A percentile compares a stretch with the other conserved stretches of the same genome.
phyloP scores from a whole-genome alignment of 108 stramenopile species.

The Aureococcus anophagefferens region DNA sequence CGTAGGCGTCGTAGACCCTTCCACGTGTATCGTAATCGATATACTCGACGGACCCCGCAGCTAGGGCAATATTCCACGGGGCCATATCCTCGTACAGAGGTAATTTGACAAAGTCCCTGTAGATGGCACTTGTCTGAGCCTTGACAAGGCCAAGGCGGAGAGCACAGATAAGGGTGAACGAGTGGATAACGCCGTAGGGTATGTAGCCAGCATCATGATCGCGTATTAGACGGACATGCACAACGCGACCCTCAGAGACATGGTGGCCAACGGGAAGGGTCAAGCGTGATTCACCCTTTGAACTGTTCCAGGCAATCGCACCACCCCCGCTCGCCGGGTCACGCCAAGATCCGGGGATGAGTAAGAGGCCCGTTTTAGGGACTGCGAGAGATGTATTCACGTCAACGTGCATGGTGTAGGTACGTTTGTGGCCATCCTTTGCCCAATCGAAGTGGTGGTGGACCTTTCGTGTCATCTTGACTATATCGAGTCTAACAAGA shows the following conservation, averaged over 20 bases:
- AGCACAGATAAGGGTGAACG: constrained; percentile 21
- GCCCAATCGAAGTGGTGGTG: constrained; percentile 32
- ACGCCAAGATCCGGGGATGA: no score
- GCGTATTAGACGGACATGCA: constrained; percentile 12
- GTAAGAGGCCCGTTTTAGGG: no score
- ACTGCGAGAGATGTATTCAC: no score
- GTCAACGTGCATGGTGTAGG: constrained; percentile 24
- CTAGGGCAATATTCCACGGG: constrained; percentile 35
- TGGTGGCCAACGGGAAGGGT: neutral
- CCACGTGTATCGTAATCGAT: constrained; percentile 34
- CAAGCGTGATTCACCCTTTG: no score
- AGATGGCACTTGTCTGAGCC: constrained; percentile 4
- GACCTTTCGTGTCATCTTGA: constrained; percentile 27
- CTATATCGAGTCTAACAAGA: constrained; percentile 26
- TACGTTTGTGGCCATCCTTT: constrained; percentile 27
- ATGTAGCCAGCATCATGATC: constrained; percentile 20
- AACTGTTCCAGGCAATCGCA: no score
- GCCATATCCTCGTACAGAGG: constrained; percentile 40
- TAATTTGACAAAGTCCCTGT: constrained; percentile 18
- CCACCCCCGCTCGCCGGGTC: no score
- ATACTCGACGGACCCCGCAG: constrained; percentile 19
- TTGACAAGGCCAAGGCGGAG: constrained; percentile 21
- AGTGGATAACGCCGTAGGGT: constrained; percentile 25
- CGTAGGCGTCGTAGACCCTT: constrained; percentile 24
- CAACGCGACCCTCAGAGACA: neutral